phyloP scores from a whole-genome alignment of 1,284 basidiomycete species.

The Heimioporus punctisporus region DNA sequence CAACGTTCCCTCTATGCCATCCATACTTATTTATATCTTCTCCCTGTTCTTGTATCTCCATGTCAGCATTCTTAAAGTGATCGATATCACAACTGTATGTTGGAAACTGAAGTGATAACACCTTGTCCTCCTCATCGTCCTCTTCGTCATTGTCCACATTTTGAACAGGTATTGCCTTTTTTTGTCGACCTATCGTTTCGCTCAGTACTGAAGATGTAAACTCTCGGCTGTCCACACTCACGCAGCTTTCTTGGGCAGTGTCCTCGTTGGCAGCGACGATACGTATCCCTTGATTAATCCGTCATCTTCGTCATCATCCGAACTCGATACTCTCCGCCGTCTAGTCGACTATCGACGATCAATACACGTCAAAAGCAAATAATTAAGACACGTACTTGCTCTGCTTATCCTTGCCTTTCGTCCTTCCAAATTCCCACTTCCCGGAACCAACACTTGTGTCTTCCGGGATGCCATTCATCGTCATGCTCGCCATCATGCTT shows the following conservation, averaged over 20 bases:
- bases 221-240: slow-evolving; percentile 22
- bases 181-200: slow-evolving; percentile 33
- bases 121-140: slow-evolving; percentile 12
- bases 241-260: slow-evolving; percentile 46
- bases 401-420: slow-evolving; percentile 34
- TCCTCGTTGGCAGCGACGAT: slow-evolving; percentile 37
- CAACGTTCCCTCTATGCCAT: too few relatives aligned
- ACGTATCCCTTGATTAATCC: slow-evolving; percentile 25
- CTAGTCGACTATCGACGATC: too few relatives aligned
- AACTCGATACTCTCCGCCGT: too few relatives aligned
- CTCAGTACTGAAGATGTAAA: too few relatives aligned
- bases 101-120: too few relatives aligned
- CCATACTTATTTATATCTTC: too few relatives aligned
- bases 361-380: too few relatives aligned
- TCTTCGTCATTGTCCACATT: slow-evolving; percentile 40
- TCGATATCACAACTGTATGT: too few relatives aligned
- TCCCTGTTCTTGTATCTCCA: too few relatives aligned
- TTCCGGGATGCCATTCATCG: slow-evolving; percentile 30
- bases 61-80: too few relatives aligned
- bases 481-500: slow-evolving; percentile 44
- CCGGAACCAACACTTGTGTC: slow-evolving; percentile 25
- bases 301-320: too few relatives aligned
- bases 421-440: slow-evolving; percentile 18
- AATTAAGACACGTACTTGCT: slow-evolving; percentile 37
- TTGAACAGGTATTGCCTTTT: slow-evolving; percentile 29